Conservation (phyloP, 257 asterid genomes). For the Penstemon eatonii region DNA sequence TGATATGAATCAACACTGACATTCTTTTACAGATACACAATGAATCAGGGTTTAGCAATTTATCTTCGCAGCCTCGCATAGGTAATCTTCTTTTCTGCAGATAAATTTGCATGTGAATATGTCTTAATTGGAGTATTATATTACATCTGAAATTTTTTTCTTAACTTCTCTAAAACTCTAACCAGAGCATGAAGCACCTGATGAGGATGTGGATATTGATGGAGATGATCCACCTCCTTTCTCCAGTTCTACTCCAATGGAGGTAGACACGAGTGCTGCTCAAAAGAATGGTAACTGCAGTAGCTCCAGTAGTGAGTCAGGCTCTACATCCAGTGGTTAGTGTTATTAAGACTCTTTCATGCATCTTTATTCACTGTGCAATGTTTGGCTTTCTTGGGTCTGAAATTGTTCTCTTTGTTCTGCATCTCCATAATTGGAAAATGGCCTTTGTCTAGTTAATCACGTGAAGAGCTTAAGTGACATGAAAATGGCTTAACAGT, state of each 20-base stretch:
- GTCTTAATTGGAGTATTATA: background rate
- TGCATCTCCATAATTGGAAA: background rate
- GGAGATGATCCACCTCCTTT: constrained; percentile 71
- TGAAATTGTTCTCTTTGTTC: background rate
- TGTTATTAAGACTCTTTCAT: constrained; percentile 26
- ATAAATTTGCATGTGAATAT: background rate
- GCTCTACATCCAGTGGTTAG: constrained; percentile 67
- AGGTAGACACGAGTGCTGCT: constrained; percentile 52
- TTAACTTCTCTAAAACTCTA: constrained; percentile 16
- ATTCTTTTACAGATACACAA: constrained; percentile 46
- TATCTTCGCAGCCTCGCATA: constrained; percentile 49
- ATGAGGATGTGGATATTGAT: constrained; percentile 80
- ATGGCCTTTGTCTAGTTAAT: too few relatives aligned
- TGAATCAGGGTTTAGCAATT: constrained; percentile 56
- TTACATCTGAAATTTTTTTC: constrained; percentile 9
- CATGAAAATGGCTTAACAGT: too few relatives aligned
- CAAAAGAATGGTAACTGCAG: constrained; percentile 55
- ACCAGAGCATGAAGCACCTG: constrained; percentile 57
- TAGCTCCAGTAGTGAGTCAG: constrained; percentile 74
- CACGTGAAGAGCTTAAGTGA: too few relatives aligned
- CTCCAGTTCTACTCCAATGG: constrained; percentile 59
- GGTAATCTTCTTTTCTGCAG: constrained; percentile 39
- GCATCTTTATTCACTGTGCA: constrained; percentile 3
- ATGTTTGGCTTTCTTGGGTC: background rate
- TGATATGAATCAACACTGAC: background rate